Evolutionary conservation across 2,329 filamentous ascomycete species (phyloP).

Genomic region (Colletotrichum tofieldiae): DNA sequence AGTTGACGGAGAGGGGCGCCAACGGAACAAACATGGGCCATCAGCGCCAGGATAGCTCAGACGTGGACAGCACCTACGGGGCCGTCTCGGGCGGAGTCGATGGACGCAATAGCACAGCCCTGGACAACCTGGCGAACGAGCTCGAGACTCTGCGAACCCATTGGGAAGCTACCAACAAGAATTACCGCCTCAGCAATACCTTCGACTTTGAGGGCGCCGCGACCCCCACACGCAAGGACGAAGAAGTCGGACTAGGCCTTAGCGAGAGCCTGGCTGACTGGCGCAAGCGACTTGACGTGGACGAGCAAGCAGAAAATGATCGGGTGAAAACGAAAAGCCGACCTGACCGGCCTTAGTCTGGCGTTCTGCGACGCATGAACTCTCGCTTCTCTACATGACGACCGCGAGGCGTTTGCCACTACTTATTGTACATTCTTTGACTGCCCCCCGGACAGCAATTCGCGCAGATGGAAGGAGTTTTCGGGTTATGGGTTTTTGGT

Average conservation of each 20-base stretch:
- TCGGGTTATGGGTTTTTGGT: slow-evolving; percentile 21
- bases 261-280: slow-evolving; percentile 84
- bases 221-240: slow-evolving; percentile 57
- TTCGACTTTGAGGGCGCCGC: slow-evolving; percentile 82
- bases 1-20: slow-evolving; percentile 50
- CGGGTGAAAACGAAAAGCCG: slow-evolving; percentile 43
- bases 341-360: slow-evolving; percentile 44
- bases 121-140: slow-evolving; percentile 93
- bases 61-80: slow-evolving; percentile 75
- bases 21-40: slow-evolving; percentile 60
- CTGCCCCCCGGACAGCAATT: slow-evolving; percentile 12
- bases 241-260: slow-evolving; percentile 66
- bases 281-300: slow-evolving; percentile 81
- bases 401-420: slow-evolving; percentile 9
- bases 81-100: slow-evolving; percentile 62
- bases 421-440: slow-evolving; percentile 40
- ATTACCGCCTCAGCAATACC: slow-evolving; percentile 89
- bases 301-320: slow-evolving; percentile 51
- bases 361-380: slow-evolving; percentile 44
- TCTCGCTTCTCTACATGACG: slow-evolving; percentile 42
- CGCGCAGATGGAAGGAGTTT: slow-evolving; percentile 32
- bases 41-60: slow-evolving; percentile 70
- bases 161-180: slow-evolving; percentile 97
- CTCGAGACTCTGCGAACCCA: slow-evolving; percentile 91
- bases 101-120: slow-evolving; percentile 74